phyloP scores from a whole-genome alignment of 345 rosid species.

The Erysimum cheiranthoides region DNA sequence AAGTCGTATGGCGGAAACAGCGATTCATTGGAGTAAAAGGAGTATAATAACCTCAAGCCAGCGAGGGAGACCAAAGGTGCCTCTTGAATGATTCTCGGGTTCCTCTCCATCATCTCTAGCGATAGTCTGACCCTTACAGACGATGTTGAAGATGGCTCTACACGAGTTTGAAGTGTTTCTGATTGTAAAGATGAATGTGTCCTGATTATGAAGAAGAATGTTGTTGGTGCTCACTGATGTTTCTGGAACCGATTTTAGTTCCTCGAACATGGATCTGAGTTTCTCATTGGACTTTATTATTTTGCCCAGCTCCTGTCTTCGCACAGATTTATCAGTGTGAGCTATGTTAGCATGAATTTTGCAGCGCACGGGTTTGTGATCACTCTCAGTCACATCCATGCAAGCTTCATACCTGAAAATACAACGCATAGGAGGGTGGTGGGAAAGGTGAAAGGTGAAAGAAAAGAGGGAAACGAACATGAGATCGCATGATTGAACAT shows the following conservation, averaged over 20 bases:
- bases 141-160: conserved; percentile 64
- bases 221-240: conserved; percentile 63
- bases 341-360: conserved; percentile 79
- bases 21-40: background rate
- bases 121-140: conserved; percentile 65
- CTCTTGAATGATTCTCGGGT: conserved; percentile 58
- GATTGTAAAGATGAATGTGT: conserved; percentile 63
- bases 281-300: conserved; percentile 64
- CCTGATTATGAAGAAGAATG: conserved; percentile 81
- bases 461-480: conserved; percentile 1
- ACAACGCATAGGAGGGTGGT: conserved; percentile 20
- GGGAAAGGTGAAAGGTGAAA: background rate
- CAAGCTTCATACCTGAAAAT: conserved; percentile 81
- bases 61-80: conserved; percentile 77
- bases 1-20: background rate
- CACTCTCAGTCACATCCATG: conserved; percentile 97
- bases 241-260: conserved; percentile 66
- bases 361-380: conserved; percentile 96
- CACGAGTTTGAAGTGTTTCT: conserved; percentile 65
- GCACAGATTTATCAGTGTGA: conserved; percentile 85
- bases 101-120: conserved; percentile 61
- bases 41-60: conserved; percentile 86
- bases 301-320: conserved; percentile 77
- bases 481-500: conserved; percentile 39
- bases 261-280: conserved; percentile 59